A percentile compares a stretch with the other conserved stretches of the same genome.
Evolutionary conservation across 257 asterid genomes (phyloP).

Genomic region (Henckelia pumila): DNA sequence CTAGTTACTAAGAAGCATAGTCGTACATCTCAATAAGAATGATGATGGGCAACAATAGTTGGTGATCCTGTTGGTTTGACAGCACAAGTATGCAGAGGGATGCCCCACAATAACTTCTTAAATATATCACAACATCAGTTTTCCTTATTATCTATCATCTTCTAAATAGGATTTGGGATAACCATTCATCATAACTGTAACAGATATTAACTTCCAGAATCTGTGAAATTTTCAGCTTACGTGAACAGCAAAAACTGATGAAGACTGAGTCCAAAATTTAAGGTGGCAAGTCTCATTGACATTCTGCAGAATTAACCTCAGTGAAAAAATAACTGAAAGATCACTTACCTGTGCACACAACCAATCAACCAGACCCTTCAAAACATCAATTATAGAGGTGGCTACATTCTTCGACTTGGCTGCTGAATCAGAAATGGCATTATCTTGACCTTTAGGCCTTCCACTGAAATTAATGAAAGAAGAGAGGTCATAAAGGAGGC

Average conservation of each 20-base stretch:
- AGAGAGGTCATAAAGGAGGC: conserved; percentile 22
- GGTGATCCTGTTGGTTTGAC: neutral
- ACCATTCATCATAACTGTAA: neutral
- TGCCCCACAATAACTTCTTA: conserved; percentile 3
- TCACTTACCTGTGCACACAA: conserved; percentile 74
- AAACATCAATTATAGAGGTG: conserved; percentile 62
- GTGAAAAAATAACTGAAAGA: conserved; percentile 18
- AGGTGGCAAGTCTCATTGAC: neutral
- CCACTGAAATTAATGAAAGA: conserved; percentile 49
- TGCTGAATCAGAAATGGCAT: conserved; percentile 16
- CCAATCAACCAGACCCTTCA: conserved; percentile 86
- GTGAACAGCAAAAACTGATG: neutral
- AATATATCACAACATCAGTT: neutral
- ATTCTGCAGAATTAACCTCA: conserved; percentile 10
- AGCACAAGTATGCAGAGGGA: neutral
- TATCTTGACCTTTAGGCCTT: conserved; percentile 55
- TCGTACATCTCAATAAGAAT: neutral
- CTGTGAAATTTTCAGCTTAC: neutral
- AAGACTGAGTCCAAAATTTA: conserved; percentile 1
- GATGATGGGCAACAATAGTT: conserved; percentile 11
- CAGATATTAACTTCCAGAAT: neutral
- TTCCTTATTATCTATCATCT: neutral
- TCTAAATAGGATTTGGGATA: neutral
- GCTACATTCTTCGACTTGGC: conserved; percentile 54
- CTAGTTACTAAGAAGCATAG: conserved; percentile 11